A percentile compares a stretch with the other conserved stretches of the same genome.
Conservation (phyloP, 1,284 basidiomycete genomes). For the Volvariella volvacea region DNA sequence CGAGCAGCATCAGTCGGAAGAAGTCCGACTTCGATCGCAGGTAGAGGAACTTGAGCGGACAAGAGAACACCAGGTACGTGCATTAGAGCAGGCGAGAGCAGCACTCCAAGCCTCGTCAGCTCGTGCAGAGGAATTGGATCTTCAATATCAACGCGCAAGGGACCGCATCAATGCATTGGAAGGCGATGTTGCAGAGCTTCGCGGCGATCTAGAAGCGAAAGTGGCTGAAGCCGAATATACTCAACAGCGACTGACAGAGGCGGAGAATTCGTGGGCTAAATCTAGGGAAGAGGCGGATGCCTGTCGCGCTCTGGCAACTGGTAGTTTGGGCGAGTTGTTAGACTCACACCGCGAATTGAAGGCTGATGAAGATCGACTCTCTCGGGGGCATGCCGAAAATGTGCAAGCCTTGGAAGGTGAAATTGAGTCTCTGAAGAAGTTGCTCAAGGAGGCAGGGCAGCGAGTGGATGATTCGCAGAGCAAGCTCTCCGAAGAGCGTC, state of each 20-base stretch:
- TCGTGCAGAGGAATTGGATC: slow-evolving; percentile 80
- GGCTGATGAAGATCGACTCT: slow-evolving; percentile 70
- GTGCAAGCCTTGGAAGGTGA: slow-evolving; percentile 77
- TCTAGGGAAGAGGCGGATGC: slow-evolving; percentile 88
- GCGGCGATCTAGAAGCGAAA: slow-evolving; percentile 71
- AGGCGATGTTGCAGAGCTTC: slow-evolving; percentile 68
- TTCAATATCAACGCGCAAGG: slow-evolving; percentile 62
- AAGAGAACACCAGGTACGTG: slow-evolving; percentile 78
- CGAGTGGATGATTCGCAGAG: slow-evolving; percentile 64
- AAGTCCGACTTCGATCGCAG: slow-evolving; percentile 56
- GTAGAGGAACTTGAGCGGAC: slow-evolving; percentile 65
- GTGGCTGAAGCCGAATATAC: slow-evolving; percentile 69
- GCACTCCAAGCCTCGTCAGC: slow-evolving; percentile 73
- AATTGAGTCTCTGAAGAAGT: slow-evolving; percentile 61
- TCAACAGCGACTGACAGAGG: slow-evolving; percentile 58
- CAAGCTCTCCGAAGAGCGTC: slow-evolving; percentile 68
- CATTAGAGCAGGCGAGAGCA: slow-evolving; percentile 79
- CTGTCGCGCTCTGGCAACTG: slow-evolving; percentile 77
- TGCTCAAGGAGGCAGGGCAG: slow-evolving; percentile 74
- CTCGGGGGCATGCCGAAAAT: slow-evolving; percentile 75
- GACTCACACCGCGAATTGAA: slow-evolving; percentile 77
- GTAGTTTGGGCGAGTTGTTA: slow-evolving; percentile 77
- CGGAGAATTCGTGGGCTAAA: slow-evolving; percentile 82
- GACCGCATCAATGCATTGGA: slow-evolving; percentile 67
- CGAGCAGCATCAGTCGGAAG: slow-evolving; percentile 79